These are phyloP conservation scores for Exserohilum turcica DNA, from an alignment of 2,329 filamentous ascomycete species.

Conservation along the genomic window DNA sequence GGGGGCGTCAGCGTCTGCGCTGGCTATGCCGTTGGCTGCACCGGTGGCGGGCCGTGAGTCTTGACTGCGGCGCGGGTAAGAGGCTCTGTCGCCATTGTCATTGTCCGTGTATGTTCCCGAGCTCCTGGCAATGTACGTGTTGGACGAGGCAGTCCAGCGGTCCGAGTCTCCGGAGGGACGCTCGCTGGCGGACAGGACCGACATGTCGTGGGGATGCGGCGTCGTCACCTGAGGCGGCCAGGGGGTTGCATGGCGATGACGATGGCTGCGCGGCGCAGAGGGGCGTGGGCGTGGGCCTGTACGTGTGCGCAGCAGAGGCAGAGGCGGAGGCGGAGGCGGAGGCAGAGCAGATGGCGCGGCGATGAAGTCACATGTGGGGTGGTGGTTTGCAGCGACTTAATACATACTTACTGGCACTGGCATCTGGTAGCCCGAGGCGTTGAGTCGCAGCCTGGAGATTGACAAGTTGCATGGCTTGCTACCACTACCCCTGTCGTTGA, in stretches of 20 bases:
- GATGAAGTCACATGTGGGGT: constrained; percentile 14
- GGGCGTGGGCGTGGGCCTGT: constrained; percentile 3
- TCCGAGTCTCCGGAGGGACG: constrained; percentile 42
- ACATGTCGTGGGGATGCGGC: constrained; percentile 32
- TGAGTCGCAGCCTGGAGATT: background rate
- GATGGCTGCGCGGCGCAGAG: constrained; percentile 21
- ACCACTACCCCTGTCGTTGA: constrained; percentile 4
- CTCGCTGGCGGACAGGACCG: constrained; percentile 40
- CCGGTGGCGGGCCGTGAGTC: constrained; percentile 21
- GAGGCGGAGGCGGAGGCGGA: too few relatives aligned
- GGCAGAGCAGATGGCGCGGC: background rate
- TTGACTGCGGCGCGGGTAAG: constrained; percentile 28
- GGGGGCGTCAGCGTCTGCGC: constrained; percentile 17
- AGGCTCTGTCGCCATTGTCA: constrained; percentile 40
- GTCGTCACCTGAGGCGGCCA: constrained; percentile 31
- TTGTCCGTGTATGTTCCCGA: constrained; percentile 31
- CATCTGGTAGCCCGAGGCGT: background rate
- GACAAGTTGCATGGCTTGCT: constrained; percentile 2
- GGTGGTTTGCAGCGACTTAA: background rate
- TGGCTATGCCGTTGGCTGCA: constrained; percentile 9
- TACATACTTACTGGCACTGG: too few relatives aligned
- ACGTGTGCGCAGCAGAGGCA: background rate
- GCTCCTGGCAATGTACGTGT: constrained; percentile 38
- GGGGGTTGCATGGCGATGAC: constrained; percentile 35
- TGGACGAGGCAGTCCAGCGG: constrained; percentile 40